Conservation (phyloP, 495 filamentous ascomycete genomes). For the Trichoderma orchidacearum region DNA sequence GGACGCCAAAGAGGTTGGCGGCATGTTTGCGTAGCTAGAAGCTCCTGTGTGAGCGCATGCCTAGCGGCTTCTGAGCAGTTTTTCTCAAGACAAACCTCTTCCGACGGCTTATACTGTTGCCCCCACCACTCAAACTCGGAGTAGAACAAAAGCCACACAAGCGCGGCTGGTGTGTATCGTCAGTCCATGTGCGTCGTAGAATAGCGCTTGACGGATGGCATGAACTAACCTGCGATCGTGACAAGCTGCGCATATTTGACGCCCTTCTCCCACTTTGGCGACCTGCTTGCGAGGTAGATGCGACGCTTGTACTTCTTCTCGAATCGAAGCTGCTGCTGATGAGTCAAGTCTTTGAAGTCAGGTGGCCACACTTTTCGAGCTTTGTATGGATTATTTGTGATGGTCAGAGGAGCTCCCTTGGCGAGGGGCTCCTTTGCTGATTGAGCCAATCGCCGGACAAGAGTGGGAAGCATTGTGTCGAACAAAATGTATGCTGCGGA, state of each 20-base stretch:
- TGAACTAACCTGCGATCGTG: conserved; percentile 44
- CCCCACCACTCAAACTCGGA: conserved; percentile 5
- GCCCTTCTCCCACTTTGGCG: conserved; percentile 61
- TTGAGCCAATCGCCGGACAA: conserved; percentile 21
- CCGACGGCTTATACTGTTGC: conserved; percentile 3
- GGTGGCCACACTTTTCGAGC: conserved; percentile 89
- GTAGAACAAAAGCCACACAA: conserved; percentile 2
- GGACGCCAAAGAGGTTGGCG: conserved; percentile 12
- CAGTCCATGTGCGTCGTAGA: neutral
- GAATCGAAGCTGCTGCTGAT: conserved; percentile 74
- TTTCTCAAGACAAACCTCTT: neutral
- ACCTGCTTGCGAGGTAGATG: conserved; percentile 54
- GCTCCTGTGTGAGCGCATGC: neutral
- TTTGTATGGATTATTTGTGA: conserved; percentile 43
- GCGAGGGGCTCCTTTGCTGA: neutral
- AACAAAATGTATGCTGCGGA: neutral
- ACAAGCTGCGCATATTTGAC: conserved; percentile 58
- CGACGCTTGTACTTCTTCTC: conserved; percentile 63
- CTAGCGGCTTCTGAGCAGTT: neutral
- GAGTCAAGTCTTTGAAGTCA: conserved; percentile 67
- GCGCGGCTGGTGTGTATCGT: neutral
- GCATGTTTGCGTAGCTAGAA: conserved; percentile 12
- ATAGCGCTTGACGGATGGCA: neutral
- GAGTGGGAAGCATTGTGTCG: conserved; percentile 27
- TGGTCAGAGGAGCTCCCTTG: conserved; percentile 1